Base-by-base conservation (phyloP, 208 protist genomes). In the Leishmania mexicana region DNA sequence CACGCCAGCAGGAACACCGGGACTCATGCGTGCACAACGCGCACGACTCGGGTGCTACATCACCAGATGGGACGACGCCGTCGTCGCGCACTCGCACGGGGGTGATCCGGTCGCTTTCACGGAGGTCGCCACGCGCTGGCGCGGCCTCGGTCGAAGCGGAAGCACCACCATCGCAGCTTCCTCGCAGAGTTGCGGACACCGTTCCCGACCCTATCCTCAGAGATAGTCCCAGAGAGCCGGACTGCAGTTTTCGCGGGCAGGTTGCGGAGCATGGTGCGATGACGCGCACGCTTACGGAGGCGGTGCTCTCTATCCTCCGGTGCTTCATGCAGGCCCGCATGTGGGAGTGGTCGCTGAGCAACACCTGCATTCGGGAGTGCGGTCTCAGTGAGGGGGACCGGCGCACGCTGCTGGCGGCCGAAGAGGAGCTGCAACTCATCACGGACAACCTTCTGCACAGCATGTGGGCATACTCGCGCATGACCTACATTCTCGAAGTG, bases 161-260 rank as follows among this genome's bases (percentile, higher is more conserved):
- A 15, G 21, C 70, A 74, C 79, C 91, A 94, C 76, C 40, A 90
- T 10, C 94, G 92, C 65, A 88, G 91, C 35, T 67, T 93, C 42
- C 85, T 95, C 38, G 95, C 94, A 57, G 76, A 70, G 31, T 85
- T 90, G 54, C 88, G 92, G 11, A 78, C 47, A 53, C 49, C 7
- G 24, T 42, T 8, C 19, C n/a, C 10, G 83, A 87, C 38, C 78
- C 80, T 6, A 80, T 73, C 24, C 72, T 80, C 38, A 53, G 31
- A 13, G 70, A 83, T 45, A 74, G 73, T 17, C 8, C 82, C 24
- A 19, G 40, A n/a, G 86, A 85, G 31, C 51, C 81, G 4, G 81
- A 86, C 57, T 73, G 57, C 54, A 86, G 83, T 62, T 87, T 91
- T 71, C 45, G 35, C 0, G 88, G 79, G 10, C 88, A 91, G 74